A percentile compares a stretch with the other conserved stretches of the same genome.
Evolutionary conservation across 306 rosid species (phyloP).

Genomic region (Psophocarpus tetragonolobus): DNA sequence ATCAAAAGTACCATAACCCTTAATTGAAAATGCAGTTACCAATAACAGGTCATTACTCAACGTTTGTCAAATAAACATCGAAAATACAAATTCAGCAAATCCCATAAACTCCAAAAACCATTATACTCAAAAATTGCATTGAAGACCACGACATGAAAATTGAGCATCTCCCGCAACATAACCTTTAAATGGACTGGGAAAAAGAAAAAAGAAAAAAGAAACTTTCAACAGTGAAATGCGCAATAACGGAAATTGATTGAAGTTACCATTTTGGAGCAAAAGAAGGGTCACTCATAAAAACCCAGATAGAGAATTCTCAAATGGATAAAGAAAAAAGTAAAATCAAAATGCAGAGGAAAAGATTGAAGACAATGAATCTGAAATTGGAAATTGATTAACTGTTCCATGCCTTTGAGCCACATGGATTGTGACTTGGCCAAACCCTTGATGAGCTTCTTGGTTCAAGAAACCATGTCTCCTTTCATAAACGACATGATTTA

Average conservation of each 20-base stretch:
- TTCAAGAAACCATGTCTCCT: slow-evolving; percentile 68
- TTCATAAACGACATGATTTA: slow-evolving; percentile 70
- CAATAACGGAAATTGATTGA: not conserved
- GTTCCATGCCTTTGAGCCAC: slow-evolving; percentile 98
- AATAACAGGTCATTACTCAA: too few relatives aligned
- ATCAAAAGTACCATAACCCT: not conserved
- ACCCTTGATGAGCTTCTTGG: slow-evolving; percentile 89
- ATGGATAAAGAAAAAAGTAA: not conserved
- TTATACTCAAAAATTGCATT: not conserved
- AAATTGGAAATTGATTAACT: slow-evolving; percentile 45
- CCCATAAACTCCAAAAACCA: not conserved
- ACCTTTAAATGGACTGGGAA: not conserved
- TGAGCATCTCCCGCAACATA: not conserved
- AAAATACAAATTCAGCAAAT: not conserved
- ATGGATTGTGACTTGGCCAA: slow-evolving; percentile 75
- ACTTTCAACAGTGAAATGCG: not conserved
- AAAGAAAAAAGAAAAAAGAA: not conserved
- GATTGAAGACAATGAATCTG: not conserved
- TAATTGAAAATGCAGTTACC: too few relatives aligned
- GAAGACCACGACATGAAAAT: not conserved
- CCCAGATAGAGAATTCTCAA: slow-evolving; percentile 9
- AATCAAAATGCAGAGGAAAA: not conserved
- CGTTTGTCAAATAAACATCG: not conserved
- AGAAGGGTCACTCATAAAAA: not conserved
- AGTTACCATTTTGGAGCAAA: not conserved